These are phyloP conservation scores for Colletotrichum tamarilloi DNA, from an alignment of 2,329 filamentous ascomycete genomes.

Conservation along the genomic window DNA sequence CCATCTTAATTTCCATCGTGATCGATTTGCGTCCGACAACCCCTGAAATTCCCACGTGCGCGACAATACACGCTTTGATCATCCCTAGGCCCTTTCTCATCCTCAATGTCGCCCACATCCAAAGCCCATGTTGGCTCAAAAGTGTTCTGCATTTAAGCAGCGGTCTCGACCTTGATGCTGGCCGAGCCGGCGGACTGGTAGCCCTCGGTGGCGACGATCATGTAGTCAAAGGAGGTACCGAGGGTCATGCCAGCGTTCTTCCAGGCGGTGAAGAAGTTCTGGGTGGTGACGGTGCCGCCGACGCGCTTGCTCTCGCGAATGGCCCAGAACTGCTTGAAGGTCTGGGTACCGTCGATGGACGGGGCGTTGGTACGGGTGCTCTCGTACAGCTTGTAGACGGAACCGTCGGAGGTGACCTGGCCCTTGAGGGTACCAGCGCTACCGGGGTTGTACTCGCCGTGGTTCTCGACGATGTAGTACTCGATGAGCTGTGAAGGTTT, in stretches of 20 bases:
- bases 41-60: background rate
- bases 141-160: conserved; percentile 3
- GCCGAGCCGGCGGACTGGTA: conserved; percentile 62
- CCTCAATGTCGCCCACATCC: background rate
- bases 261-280: conserved; percentile 66
- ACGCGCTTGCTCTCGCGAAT: conserved; percentile 61
- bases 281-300: conserved; percentile 60
- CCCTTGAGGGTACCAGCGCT: conserved; percentile 46
- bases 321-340: conserved; percentile 65
- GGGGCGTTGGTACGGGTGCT: conserved; percentile 53
- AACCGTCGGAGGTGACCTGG: conserved; percentile 49
- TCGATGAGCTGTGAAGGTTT: conserved; percentile 12
- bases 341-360: conserved; percentile 60
- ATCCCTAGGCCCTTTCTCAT: too few relatives aligned
- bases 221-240: conserved; percentile 60
- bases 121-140: background rate
- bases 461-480: conserved; percentile 46
- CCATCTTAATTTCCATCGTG: background rate
- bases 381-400: conserved; percentile 50
- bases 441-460: conserved; percentile 50
- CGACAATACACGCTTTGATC: background rate
- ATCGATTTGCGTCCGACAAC: background rate
- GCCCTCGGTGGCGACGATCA: conserved; percentile 66
- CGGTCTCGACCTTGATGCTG: conserved; percentile 54
- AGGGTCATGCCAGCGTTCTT: conserved; percentile 57